Evolutionary conservation across 2,329 filamentous ascomycete species (phyloP).

Genomic region (Ceratocystis diversiconidia): DNA sequence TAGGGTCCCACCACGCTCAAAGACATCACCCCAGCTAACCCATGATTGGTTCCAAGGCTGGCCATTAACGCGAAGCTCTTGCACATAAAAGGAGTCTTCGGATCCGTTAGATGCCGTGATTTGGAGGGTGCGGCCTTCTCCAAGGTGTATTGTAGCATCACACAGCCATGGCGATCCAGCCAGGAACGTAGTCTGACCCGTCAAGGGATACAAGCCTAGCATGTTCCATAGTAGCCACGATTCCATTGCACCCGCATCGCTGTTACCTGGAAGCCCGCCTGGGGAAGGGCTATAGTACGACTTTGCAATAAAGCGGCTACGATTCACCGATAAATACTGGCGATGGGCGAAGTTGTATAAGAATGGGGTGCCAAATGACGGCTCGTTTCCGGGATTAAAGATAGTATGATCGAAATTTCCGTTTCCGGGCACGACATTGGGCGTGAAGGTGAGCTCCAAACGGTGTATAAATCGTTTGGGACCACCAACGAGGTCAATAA

Average conservation of each 20-base stretch:
- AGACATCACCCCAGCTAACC: conserved; percentile 53
- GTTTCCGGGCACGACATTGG: conserved; percentile 30
- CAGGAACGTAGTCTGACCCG: conserved; percentile 53
- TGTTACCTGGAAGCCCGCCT: conserved; percentile 52
- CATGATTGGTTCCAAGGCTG: conserved; percentile 47
- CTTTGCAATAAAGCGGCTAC: conserved; percentile 44
- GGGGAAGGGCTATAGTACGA: conserved; percentile 42
- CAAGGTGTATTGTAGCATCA: conserved; percentile 45
- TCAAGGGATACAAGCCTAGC: conserved; percentile 54
- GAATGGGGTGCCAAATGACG: conserved; percentile 52
- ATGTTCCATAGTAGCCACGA: conserved; percentile 56
- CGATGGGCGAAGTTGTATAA: conserved; percentile 53
- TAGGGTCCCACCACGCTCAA: conserved; percentile 46
- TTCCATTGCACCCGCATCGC: conserved; percentile 60
- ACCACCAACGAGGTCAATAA: conserved; percentile 44
- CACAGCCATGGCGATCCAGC: conserved; percentile 50
- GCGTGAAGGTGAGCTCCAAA: conserved; percentile 46
- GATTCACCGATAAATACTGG: conserved; percentile 46
- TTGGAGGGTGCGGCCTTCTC: conserved; percentile 36
- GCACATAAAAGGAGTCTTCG: conserved; percentile 43
- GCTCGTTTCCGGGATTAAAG: conserved; percentile 55
- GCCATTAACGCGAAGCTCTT: conserved; percentile 52
- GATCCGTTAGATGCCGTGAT: conserved; percentile 33
- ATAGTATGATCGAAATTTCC: conserved; percentile 38
- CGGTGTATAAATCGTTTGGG: conserved; percentile 38